phyloP scores from a whole-genome alignment of 371 early-diverging fungal genomes.

The Lichtheimia hyalospora region DNA sequence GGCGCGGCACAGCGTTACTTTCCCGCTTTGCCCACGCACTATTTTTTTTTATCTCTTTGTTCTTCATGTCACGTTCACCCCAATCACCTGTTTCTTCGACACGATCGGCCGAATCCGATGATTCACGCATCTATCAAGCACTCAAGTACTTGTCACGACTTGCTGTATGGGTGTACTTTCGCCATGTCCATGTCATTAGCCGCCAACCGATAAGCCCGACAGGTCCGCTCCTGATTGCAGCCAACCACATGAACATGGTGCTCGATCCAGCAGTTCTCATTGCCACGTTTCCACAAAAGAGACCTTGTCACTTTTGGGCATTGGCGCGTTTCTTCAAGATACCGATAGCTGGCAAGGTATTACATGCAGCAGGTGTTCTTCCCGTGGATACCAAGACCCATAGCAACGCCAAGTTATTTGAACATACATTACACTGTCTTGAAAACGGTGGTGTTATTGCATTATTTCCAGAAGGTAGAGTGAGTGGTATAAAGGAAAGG shows the following conservation, averaged over 20 bases:
- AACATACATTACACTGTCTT: slow-evolving; percentile 48
- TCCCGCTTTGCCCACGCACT: too few species aligned
- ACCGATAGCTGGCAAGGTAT: slow-evolving; percentile 37
- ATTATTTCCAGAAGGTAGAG: slow-evolving; percentile 58
- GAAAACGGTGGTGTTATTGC: slow-evolving; percentile 52
- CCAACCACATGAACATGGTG: slow-evolving; percentile 62
- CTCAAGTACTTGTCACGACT: slow-evolving; percentile 39
- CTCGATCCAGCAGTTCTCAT: slow-evolving; percentile 56
- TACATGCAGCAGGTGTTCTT: slow-evolving; percentile 50
- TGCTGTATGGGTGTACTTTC: slow-evolving; percentile 49
- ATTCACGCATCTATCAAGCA: slow-evolving; percentile 23
- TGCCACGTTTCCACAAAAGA: slow-evolving; percentile 51
- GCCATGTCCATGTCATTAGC: slow-evolving; percentile 44
- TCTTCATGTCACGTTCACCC: neutral
- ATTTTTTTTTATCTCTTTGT: too few species aligned
- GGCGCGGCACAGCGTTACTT: too few species aligned
- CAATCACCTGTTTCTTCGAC: too few species aligned
- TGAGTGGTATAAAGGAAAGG: neutral
- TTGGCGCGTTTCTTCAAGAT: slow-evolving; percentile 52
- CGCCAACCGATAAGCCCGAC: slow-evolving; percentile 30
- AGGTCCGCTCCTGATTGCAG: slow-evolving; percentile 46
- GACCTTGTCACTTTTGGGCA: slow-evolving; percentile 63
- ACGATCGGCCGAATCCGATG: too few species aligned
- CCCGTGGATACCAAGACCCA: slow-evolving; percentile 58
- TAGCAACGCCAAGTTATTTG: slow-evolving; percentile 54